Base-by-base conservation (phyloP, 208 protist genomes). In the Tritrichomonas musculus region DNA sequence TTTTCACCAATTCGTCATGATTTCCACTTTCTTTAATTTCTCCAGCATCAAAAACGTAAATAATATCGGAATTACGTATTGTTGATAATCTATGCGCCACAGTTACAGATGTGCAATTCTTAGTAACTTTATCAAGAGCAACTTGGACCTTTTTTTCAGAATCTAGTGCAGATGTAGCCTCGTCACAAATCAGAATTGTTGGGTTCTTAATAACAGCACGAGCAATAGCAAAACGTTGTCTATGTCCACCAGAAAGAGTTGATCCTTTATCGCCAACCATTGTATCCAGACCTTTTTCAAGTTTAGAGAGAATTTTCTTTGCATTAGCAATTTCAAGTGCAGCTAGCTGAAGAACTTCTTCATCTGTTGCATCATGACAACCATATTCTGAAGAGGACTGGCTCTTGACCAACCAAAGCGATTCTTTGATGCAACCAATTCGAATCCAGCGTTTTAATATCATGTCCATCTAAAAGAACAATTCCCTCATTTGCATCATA, bases 351-450 rank as follows among this genome's bases (percentile, higher is more conserved):
- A 27, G 41, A 27, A 25, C 57, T 27, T 39, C n/a, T 88, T 53
- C 88, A 66, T 94, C 66, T 33, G 75, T 47, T 0, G 94, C 72
- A 53, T 95, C 95, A 49, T 95, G 95, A 5, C 92, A 75, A 44
- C 96, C 96, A 82, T 96, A 96, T 17, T 95, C 93, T 30, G 95
- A 99, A 99, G 17, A 99, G 96, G 27, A 98, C 96, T 22, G 97
- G 97, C 94, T 99, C 97, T 95, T 99, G 98, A 30, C 97, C 97
- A 44, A 99, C 97, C n/a, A 99, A 96, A 30, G 97, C 98, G 82
- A 99, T 96, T 92, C 95, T 94, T 94, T 95, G 93, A 72, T 97
- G 97, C 60, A 99, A 92, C 69, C 95, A 98, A 27, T 94, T 88
- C 47, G 97, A 93, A 94, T 97, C 95, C 80, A 98, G 92, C 22